Percentiles rank a stretch among this genome's conserved stretches.
Conservation (phyloP, 225 moss, liverwort and hornwort genomes). For the Marchantia polymorpha region DNA sequence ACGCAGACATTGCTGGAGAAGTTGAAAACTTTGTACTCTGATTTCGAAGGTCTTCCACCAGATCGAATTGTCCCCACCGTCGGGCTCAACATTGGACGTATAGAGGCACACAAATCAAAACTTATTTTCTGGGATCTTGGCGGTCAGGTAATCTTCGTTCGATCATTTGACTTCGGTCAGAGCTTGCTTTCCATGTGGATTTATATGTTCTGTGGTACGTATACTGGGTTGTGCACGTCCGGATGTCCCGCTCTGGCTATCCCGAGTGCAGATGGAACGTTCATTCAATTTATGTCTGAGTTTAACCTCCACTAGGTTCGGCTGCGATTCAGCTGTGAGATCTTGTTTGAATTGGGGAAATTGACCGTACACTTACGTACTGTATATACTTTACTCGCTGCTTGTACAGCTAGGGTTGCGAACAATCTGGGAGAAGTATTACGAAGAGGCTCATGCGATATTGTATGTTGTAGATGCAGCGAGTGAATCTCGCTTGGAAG, state of each 20-base stretch:
- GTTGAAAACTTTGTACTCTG: conserved; percentile 91
- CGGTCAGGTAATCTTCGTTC: conserved; percentile 53
- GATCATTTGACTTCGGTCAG: neutral
- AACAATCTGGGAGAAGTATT: conserved; percentile 99
- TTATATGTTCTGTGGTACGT: neutral
- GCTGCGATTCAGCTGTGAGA: too few relatives aligned
- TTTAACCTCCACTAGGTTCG: too few relatives aligned
- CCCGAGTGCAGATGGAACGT: too few relatives aligned
- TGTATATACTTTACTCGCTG: neutral
- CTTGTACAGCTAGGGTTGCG: conserved; percentile 68
- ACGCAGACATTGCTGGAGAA: conserved; percentile 82
- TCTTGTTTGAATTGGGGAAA: too few relatives aligned
- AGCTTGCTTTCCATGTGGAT: neutral
- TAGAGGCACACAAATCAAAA: conserved; percentile 94
- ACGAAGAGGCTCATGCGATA: conserved; percentile 95
- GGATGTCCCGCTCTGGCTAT: too few relatives aligned
- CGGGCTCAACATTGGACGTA: conserved; percentile 88
- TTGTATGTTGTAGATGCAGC: conserved; percentile 91
- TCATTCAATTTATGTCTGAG: too few relatives aligned
- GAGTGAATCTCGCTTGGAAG: conserved; percentile 76
- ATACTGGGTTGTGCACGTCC: too few relatives aligned
- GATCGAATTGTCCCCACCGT: conserved; percentile 99
- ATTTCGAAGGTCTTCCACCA: conserved; percentile 89
- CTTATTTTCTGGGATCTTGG: conserved; percentile 99
- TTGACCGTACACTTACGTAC: too few relatives aligned